phyloP scores from a whole-genome alignment of 1,284 basidiomycete genomes.

The Erythrobasidium hasegawianum region DNA sequence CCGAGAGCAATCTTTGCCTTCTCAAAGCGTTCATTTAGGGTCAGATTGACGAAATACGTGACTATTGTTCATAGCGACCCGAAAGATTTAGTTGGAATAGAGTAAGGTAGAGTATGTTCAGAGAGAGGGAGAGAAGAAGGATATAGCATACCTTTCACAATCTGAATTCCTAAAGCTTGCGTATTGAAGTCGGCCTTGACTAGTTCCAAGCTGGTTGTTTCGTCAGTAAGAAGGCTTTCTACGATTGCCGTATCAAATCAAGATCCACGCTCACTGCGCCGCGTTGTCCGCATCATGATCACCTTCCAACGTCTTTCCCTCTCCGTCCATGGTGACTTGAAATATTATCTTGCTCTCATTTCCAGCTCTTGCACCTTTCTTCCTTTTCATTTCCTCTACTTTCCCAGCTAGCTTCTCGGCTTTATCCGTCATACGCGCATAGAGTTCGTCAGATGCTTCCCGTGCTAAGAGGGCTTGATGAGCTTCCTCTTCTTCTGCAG shows the following conservation, averaged over 20 bases:
- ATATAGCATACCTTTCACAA: not conserved
- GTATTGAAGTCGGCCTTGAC: slow-evolving; percentile 8
- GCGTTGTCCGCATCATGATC: slow-evolving; percentile 22
- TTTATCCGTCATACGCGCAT: not conserved
- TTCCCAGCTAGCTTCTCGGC: slow-evolving; percentile 3
- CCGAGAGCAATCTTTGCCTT: slow-evolving; percentile 1
- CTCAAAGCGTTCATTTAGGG: slow-evolving; percentile 11
- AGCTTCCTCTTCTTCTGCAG: not conserved
- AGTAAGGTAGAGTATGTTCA: not conserved
- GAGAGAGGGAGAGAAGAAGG: no score
- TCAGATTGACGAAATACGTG: slow-evolving; percentile 16
- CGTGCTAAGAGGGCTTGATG: not conserved
- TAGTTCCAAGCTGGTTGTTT: not conserved
- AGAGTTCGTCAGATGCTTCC: not conserved
- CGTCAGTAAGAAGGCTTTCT: not conserved
- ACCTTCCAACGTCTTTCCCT: slow-evolving; percentile 8
- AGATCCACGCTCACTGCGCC: slow-evolving; percentile 4
- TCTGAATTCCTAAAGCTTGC: not conserved
- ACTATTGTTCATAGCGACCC: not conserved
- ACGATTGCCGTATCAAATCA: not conserved
- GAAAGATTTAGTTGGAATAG: not conserved
- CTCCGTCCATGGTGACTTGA: slow-evolving; percentile 20
- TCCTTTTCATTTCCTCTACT: not conserved
- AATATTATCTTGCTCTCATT: slow-evolving; percentile 9
- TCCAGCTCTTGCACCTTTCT: not conserved